phyloP scores from a whole-genome alignment of 2,329 filamentous ascomycete species.

The Paraphoma sp. region DNA sequence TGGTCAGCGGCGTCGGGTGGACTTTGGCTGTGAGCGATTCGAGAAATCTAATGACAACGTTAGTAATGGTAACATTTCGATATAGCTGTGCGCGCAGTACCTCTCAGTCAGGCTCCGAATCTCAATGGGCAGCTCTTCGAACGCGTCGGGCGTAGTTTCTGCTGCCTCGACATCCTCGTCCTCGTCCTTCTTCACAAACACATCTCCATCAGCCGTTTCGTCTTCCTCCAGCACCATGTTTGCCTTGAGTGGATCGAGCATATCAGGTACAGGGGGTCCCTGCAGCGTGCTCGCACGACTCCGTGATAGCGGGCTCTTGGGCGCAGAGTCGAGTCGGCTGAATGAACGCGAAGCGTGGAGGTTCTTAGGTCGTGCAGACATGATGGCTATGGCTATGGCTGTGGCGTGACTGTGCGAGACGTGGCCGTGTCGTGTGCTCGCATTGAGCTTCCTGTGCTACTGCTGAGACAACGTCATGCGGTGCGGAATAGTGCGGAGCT shows the following conservation, averaged over 20 bases:
- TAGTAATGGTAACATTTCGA: background rate
- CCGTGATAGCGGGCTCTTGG: conserved; percentile 44
- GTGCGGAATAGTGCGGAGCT: conserved; percentile 21
- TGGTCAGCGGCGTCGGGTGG: conserved; percentile 80
- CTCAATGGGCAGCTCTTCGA: conserved; percentile 93
- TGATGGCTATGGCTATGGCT: conserved; percentile 18
- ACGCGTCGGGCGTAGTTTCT: conserved; percentile 65
- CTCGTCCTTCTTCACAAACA: conserved; percentile 51
- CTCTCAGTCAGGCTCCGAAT: conserved; percentile 88
- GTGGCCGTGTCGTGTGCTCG: conserved; percentile 29
- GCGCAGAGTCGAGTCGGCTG: conserved; percentile 53
- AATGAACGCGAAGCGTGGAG: conserved; percentile 57
- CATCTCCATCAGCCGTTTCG: conserved; percentile 43
- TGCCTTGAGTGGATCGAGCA: conserved; percentile 52
- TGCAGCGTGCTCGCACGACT: conserved; percentile 57
- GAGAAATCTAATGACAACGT: conserved; percentile 73
- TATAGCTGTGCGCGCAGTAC: conserved; percentile 52
- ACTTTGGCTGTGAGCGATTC: conserved; percentile 88
- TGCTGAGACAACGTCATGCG: conserved; percentile 46
- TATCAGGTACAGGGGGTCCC: conserved; percentile 49
- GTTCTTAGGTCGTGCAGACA: conserved; percentile 42
- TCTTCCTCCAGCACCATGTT: conserved; percentile 44
- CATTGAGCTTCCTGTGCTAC: conserved; percentile 26
- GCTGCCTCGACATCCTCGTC: conserved; percentile 35
- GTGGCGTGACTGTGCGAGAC: conserved; percentile 7